Evolutionary conservation across 805 yeast species (phyloP), one percentile per base, ranked within the genome.

Genomic region (Clavispora phyllophila): DNA sequence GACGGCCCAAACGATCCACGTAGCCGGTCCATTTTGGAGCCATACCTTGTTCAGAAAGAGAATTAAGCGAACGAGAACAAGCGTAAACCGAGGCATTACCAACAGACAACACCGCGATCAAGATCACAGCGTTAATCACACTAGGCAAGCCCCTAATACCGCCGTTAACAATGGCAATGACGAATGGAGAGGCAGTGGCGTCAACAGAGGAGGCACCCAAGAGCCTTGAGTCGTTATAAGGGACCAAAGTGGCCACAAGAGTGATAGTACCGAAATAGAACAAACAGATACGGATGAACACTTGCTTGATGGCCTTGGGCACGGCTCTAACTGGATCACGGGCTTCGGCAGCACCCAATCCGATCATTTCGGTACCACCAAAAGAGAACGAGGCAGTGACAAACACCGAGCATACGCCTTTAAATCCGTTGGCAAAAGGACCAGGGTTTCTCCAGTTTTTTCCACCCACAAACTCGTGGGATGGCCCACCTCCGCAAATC

Each of bases 401-500:
- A 48, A 54, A 53, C 14, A 54, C 57, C 7, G 55, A 44, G 38
- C 59, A 55, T 1, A 55, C 51, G 19, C 59, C 59, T 45, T 55
- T 55, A 51, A 55, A 55, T 19, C 59, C 57, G 33, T 53, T 46
- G 42, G 49, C 46, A 43, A 55, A 55, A 5, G 57, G 41, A 27
- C 59, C 59, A 1, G 59, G 59, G 44, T 51, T 33, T 41, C 48
- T 51, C 57, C 57, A 55, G 53, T 47, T 53, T 37, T 18, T 46
- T 10, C 55, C 58, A 6, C 61, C 61, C 15, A 55, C 46, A 45
- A 49, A 51, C 7, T 50, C 53, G 19, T 49, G 44, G 29, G 42
- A 42, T 41, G 57, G 57, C 15, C 63, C 63, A 72, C 50, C 85
- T 47, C 84, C 82, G 36, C 73, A 65, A 9, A 69, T 70, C 26